Base-by-base conservation (phyloP, 2,329 filamentous ascomycete genomes). In the Trichoderma aggressivum region DNA sequence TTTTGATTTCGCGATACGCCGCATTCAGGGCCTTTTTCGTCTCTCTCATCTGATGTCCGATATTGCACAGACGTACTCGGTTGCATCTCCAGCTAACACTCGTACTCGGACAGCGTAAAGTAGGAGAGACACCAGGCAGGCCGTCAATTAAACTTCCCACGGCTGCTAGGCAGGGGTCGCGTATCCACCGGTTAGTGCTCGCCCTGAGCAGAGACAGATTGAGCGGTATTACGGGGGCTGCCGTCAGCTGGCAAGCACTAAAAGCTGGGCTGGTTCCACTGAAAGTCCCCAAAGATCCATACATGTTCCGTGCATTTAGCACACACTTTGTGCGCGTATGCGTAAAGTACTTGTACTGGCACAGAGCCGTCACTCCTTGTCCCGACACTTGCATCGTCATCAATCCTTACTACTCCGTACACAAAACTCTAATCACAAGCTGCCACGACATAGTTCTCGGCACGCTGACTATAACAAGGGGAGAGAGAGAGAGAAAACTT, bases 321-420 rank as follows among this genome's bases (percentile, higher is more conserved):
- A 24, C n/a, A 50, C 47, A 24, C 47, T 11, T 50, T 50, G 47
- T 21, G 47, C 47, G 47, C n/a, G n/a, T 12, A 50, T 50, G 47
- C 11, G 47, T 21, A 21, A 50, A 50, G 47, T 32, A 58, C 55
- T 28, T 58, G 55, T 30, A 32, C 55, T 28, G 10, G 55, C 55
- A 58, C 47, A 21, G 47, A 50, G 55, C 55, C 55, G 55, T 32
- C 55, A 58, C 26, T 58, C 28, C 47, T 32, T 21, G 32, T 58
- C 53, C 18, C 28, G 56, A 59, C 60, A 62, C 28, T 59, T 65
- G 68, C 68, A 65, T 70, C 60, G 63, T 70, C 68, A 70, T 70
- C 50, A 26, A 12, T 21, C n/a, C 47, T 50, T 24, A 50, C 47
- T 28, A 32, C 36, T 43, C 36, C 7, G 36, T 43, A 43, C 36